These are phyloP conservation scores for Fusarium tjaetaba DNA, from an alignment of 2,329 filamentous ascomycete genomes.

Conservation along the genomic window DNA sequence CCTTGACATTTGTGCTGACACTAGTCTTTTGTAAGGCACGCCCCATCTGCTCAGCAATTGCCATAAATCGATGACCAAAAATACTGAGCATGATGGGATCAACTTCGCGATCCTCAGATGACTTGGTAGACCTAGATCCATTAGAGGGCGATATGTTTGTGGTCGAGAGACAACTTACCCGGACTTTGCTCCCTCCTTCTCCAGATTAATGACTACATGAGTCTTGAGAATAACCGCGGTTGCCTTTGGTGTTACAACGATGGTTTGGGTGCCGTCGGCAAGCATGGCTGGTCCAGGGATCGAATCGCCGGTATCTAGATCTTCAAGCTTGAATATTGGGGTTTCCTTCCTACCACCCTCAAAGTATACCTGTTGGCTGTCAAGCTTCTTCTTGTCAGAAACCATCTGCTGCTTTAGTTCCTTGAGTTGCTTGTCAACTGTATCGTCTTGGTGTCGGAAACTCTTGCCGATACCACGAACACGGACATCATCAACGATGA, in stretches of 20 bases:
- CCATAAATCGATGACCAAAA: constrained; percentile 86
- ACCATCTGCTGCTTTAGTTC: constrained; percentile 70
- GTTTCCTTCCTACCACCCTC: constrained; percentile 82
- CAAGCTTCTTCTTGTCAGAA: constrained; percentile 69
- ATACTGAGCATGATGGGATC: constrained; percentile 83
- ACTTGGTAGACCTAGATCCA: constrained; percentile 32
- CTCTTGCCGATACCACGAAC: constrained; percentile 91
- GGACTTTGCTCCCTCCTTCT: constrained; percentile 59
- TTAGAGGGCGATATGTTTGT: not conserved
- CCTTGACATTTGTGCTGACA: constrained; percentile 84
- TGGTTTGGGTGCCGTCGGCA: constrained; percentile 89
- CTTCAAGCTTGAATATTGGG: constrained; percentile 82
- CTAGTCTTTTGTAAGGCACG: constrained; percentile 82
- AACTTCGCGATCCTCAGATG: constrained; percentile 57
- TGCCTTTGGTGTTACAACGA: constrained; percentile 84
- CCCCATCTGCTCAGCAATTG: constrained; percentile 87
- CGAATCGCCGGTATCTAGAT: constrained; percentile 76
- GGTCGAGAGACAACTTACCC: constrained; percentile 40
- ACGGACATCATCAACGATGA: constrained; percentile 90
- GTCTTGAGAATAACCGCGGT: constrained; percentile 83
- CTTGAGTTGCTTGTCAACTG: constrained; percentile 84
- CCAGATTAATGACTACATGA: constrained; percentile 88
- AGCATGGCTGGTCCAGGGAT: constrained; percentile 85
- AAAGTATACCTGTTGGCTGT: constrained; percentile 80
- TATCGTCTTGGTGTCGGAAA: constrained; percentile 81